Base-by-base conservation (phyloP, 163 green algal species). In the Volvox carteri region DNA sequence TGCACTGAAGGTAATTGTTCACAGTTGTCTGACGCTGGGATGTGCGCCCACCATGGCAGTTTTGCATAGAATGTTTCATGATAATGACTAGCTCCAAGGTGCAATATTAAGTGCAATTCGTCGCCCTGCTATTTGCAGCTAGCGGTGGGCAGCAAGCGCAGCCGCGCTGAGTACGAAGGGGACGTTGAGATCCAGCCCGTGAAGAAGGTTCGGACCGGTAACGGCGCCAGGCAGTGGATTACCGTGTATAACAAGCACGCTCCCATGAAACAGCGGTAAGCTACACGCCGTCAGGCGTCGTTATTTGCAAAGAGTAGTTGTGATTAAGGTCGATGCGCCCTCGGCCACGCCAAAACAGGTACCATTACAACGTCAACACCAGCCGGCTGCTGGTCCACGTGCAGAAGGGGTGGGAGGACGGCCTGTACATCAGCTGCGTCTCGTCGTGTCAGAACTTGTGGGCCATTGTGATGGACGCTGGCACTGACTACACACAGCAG, bases 321-420 rank as follows among this genome's bases (percentile, higher is more conserved):
- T n/a, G n/a, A n/a, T n/a, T n/a, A n/a, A n/a, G n/a, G n/a, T n/a
- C n/a, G n/a, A n/a, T n/a, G n/a, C n/a, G n/a, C n/a, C n/a, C n/a
- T n/a, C n/a, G n/a, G n/a, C n/a, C n/a, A n/a, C n/a, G n/a, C 11
- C 60, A 39, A 7, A 39, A 39, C 91, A 94, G 95, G 86, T 99
- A 99, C 94, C 98, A 99, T 92, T 99, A 99, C 96, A 99, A 99
- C 90, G 98, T 99, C 73, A 96, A 96, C 52, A 97, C 98, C 87
- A 95, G 92, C 42, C 93, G 98, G 7, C 92, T 99, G 80, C 93
- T 96, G 83, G 96, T 99, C 93, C 98, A 99, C 88, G 97, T 99
- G 65, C 97, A 99, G 89, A 99, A 99, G 91, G 98, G 98, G 76
- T 98, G 98, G 89, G 97, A 99, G 85, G 98, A 99, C 92, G 97